Evolutionary conservation across 441 rosid species (phyloP), one percentile per base, ranked within the genome.

Genomic region (Gossypium schwendimanii): DNA sequence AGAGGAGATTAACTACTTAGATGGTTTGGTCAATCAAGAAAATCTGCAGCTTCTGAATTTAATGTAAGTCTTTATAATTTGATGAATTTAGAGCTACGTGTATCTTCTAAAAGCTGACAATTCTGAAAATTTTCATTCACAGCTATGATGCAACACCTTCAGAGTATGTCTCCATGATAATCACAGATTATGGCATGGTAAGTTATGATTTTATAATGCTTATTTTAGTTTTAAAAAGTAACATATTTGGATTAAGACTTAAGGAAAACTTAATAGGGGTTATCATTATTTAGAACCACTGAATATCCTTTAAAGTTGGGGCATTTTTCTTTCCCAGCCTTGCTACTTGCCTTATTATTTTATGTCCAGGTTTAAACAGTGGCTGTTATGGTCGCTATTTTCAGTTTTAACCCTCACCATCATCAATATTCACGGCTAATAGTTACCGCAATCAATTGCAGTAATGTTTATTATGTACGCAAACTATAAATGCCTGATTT

Each of bases 181-280:
- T 94, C 73, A 92, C 99, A 33, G 98, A 94, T 77, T 94, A 92
- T 77, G 99, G 99, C 84, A 94, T 92, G 98, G 99, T 94, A 82
- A 87, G 90, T 79, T 45, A 6, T 23, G 71, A n/a, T 58, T 45
- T 70, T 10, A 28, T 17, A 15, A 20, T 61, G 23, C 17, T 53
- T 11, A 12, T 14, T 7, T 1, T 65, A 18, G 12, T 23, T 52
- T 9, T 36, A 17, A 55, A 63, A 17, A 21, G 10, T 4, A 11
- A 20, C 60, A 39, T 57, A 11, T 15, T 36, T 31, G 49, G 49
- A 52, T 31, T 53, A 53, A 28, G 45, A 50, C 21, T 23, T 24
- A 36, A 3, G 45, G 2, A 31, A 28, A 52, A 14, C 45, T 12
- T 66, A 12, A 44, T 12, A 24, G 36, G 63, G 11, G 12, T 6